A percentile compares a stretch with the other conserved stretches of the same genome.
Evolutionary conservation across 2,329 filamentous ascomycete genomes (phyloP).

Genomic region (Colletotrichum chlorophyti): DNA sequence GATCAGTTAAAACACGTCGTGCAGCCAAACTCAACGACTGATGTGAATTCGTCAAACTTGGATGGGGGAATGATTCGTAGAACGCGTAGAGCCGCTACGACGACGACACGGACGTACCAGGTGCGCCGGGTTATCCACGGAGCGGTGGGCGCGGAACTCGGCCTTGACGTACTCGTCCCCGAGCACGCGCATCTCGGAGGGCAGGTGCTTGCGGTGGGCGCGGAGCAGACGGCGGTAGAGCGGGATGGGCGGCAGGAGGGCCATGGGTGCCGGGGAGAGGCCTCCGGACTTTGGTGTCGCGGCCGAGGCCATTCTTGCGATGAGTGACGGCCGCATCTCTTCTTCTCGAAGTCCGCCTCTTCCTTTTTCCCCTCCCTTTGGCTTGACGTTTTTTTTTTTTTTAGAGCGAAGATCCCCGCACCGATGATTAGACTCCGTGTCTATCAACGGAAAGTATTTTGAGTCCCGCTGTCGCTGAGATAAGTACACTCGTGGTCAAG

Average conservation of each 20-base stretch:
- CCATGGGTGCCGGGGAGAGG: constrained; percentile 55
- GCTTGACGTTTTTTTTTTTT: too few species aligned
- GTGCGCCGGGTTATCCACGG: constrained; percentile 89
- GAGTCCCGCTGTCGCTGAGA: too few species aligned
- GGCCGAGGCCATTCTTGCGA: constrained; percentile 43
- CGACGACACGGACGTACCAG: constrained; percentile 66
- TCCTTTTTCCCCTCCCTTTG: neutral
- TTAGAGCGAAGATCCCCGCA: too few species aligned
- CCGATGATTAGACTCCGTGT: too few species aligned
- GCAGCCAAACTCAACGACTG: too few species aligned
- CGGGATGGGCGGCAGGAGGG: constrained; percentile 84
- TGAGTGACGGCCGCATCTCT: neutral
- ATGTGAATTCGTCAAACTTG: too few species aligned
- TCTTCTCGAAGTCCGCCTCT: neutral
- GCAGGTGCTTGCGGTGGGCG: constrained; percentile 81
- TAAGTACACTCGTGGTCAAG: too few species aligned
- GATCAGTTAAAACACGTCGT: too few species aligned
- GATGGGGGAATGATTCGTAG: too few species aligned
- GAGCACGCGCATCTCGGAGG: constrained; percentile 76
- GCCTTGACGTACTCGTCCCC: constrained; percentile 94
- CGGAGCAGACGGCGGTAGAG: constrained; percentile 89
- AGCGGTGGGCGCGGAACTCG: constrained; percentile 85
- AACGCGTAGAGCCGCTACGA: too few species aligned
- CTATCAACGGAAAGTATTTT: too few species aligned
- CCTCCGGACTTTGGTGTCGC: constrained; percentile 35